Evolutionary conservation across 1,284 basidiomycete species (phyloP).

Genomic region (Tilletia walkeri): DNA sequence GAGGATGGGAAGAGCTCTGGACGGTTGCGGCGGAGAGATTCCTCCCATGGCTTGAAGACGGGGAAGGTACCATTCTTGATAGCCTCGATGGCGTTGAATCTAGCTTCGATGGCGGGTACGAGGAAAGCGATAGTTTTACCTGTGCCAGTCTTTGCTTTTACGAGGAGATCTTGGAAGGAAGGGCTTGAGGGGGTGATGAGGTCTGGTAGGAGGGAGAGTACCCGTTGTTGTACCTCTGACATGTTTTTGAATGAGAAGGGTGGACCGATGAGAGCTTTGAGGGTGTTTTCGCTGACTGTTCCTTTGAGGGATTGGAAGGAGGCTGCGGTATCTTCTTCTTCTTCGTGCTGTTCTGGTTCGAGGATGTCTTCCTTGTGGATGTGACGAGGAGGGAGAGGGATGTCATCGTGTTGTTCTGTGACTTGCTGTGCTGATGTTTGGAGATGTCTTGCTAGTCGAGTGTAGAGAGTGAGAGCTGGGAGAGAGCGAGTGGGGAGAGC

Average conservation of each 20-base stretch:
- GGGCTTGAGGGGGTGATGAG: conserved; percentile 35
- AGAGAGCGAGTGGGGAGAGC: not conserved
- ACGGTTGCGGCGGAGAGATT: conserved; percentile 44
- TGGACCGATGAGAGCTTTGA: conserved; percentile 55
- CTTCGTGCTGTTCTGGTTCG: not conserved
- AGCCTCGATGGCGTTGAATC: conserved; percentile 47
- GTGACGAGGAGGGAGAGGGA: not conserved
- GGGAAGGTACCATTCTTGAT: conserved; percentile 31
- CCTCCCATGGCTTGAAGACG: conserved; percentile 26
- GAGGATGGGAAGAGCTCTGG: conserved; percentile 36
- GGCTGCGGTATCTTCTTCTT: not conserved
- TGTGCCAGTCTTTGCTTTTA: conserved; percentile 56
- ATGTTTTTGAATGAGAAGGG: conserved; percentile 75
- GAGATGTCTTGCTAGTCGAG: too few relatives aligned
- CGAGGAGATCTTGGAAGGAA: conserved; percentile 48
- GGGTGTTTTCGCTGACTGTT: conserved; percentile 33
- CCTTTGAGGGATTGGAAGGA: conserved; percentile 39
- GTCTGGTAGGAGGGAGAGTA: conserved; percentile 65
- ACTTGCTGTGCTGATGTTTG: conserved; percentile 6
- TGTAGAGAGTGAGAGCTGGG: not conserved
- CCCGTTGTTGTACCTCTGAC: conserved; percentile 80
- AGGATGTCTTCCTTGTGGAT: not conserved
- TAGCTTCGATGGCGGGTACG: conserved; percentile 52
- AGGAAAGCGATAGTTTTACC: conserved; percentile 56
- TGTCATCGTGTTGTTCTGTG: not conserved